phyloP scores from a whole-genome alignment of 179 eudicot genomes.

The Beta lomatogona region DNA sequence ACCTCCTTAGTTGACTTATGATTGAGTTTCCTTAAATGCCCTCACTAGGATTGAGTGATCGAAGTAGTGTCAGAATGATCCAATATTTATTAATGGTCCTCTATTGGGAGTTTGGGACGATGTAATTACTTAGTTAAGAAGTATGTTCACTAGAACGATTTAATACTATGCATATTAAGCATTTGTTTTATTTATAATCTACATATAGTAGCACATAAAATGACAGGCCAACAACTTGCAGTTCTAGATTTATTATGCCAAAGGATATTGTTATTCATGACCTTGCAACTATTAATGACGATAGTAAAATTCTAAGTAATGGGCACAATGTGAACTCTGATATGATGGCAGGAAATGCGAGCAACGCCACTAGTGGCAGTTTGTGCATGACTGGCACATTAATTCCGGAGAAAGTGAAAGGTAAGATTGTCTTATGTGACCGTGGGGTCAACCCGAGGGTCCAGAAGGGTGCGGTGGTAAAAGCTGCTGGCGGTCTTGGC shows the following conservation, averaged over 20 bases:
- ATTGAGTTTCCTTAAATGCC: not conserved
- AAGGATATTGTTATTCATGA: not conserved
- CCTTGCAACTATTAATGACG: slow-evolving; percentile 7
- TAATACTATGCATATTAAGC: not conserved
- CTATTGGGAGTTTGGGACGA: too few relatives aligned
- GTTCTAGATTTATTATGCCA: not conserved
- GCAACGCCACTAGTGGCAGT: slow-evolving; percentile 51
- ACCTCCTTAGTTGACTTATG: too few relatives aligned
- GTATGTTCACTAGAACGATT: not conserved
- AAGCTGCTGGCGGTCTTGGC: slow-evolving; percentile 74
- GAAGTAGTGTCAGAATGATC: too few relatives aligned
- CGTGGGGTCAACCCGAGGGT: slow-evolving; percentile 74
- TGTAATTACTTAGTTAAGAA: not conserved
- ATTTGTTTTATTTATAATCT: not conserved
- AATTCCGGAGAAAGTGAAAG: slow-evolving; percentile 58
- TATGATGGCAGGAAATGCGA: slow-evolving; percentile 62
- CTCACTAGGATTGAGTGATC: not conserved
- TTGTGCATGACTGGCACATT: slow-evolving; percentile 68
- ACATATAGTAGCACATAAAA: slow-evolving; percentile 12
- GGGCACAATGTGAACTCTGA: slow-evolving; percentile 18
- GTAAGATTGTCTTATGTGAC: slow-evolving; percentile 77
- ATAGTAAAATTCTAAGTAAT: not conserved
- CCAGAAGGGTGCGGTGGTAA: slow-evolving; percentile 76
- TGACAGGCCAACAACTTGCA: slow-evolving; percentile 22
- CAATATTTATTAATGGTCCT: too few relatives aligned